A percentile compares a stretch with the other conserved stretches of the same genome.
phyloP scores from a whole-genome alignment of 2,329 filamentous ascomycete genomes.

The Trichothecium roseum region DNA sequence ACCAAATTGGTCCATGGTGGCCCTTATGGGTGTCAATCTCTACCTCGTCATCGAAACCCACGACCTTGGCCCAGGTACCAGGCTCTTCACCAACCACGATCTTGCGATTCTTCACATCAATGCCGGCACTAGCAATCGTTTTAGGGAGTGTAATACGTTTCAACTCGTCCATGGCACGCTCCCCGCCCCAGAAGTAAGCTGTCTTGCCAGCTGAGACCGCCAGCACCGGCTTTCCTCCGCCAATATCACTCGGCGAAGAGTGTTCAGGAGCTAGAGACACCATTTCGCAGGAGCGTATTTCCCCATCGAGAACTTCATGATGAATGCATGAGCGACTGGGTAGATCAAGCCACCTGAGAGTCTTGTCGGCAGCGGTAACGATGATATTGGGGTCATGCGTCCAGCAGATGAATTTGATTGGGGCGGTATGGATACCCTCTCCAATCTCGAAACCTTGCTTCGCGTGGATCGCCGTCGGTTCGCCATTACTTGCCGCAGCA shows the following conservation, averaged over 20 bases:
- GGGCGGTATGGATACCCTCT: constrained; percentile 68
- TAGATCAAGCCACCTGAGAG: constrained; percentile 89
- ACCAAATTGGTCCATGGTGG: constrained; percentile 97
- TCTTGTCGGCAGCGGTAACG: constrained; percentile 86
- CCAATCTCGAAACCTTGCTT: constrained; percentile 78
- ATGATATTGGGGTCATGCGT: constrained; percentile 78
- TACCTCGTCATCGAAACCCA: constrained; percentile 73
- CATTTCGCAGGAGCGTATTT: constrained; percentile 88
- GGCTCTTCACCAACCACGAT: constrained; percentile 84
- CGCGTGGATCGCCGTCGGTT: constrained; percentile 39
- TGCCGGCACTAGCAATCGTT: constrained; percentile 80
- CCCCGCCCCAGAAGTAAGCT: constrained; percentile 83
- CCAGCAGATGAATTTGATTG: constrained; percentile 97
- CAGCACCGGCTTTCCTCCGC: constrained; percentile 60
- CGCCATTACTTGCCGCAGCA: constrained; percentile 25
- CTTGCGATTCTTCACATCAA: constrained; percentile 72
- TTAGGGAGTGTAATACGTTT: constrained; percentile 74
- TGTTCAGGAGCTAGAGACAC: constrained; percentile 54
- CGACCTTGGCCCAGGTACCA: constrained; percentile 94
- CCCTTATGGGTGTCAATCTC: constrained; percentile 92
- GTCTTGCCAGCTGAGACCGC: constrained; percentile 91
- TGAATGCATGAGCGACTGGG: constrained; percentile 65
- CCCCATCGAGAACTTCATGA: constrained; percentile 68
- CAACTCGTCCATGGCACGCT: constrained; percentile 56
- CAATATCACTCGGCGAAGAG: constrained; percentile 50